Evolutionary conservation across 352 stramenopile genomes (phyloP), one percentile per base, ranked within the genome.

Genomic region (Phytophthora pinifolia): DNA sequence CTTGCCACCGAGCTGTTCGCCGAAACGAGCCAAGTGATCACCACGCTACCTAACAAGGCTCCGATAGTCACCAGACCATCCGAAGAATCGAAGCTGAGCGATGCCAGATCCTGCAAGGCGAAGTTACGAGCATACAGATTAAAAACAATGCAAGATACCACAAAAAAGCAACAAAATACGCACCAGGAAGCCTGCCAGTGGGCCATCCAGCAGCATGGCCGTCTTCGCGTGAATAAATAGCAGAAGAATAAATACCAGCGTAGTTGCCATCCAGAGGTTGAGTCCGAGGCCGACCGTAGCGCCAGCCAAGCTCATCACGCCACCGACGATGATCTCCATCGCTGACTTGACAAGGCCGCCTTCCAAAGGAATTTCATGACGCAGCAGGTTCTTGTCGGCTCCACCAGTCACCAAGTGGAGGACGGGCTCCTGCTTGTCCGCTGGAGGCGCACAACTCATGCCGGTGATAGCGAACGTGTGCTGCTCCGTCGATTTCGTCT

Each of bases 391-490:
- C 62, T 92, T 94, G 65, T 94, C 83, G 12, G 83, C 83, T 4
- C 83, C 79, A 35, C 81, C 83, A 41, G 76, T 92, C 27, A 89
- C 67, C 43, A 94, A 59, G 17, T 89, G 67, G 31, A 74, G 66
- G 9, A 71, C 14, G 15, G 57, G 62, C 3, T 67, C 60, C 13
- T 70, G 61, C 15, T 72, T 77, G 42, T 77, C 67, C 4, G 43
- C 52, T 0, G 62, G 46, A 6, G 65, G 54, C n/a, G 70, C 67
- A 41, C 89, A 92, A 31, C 75, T 85, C 75, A 94, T 87, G 27
- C 84, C 84, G 5, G 84, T 94, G 59, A 94, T 90, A 18, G 84
- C 84, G 39, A 94, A 92, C 29, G 70, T 74, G 59, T 94, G 84
- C 58, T 91, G 66, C 35, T 81, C 71, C 8, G 57, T 68, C 18